A percentile compares a stretch with the other conserved stretches of the same genome.
These are phyloP conservation scores for Pinus taeda DNA, from an alignment of 75 land plant genomes.

Conservation along the genomic window DNA sequence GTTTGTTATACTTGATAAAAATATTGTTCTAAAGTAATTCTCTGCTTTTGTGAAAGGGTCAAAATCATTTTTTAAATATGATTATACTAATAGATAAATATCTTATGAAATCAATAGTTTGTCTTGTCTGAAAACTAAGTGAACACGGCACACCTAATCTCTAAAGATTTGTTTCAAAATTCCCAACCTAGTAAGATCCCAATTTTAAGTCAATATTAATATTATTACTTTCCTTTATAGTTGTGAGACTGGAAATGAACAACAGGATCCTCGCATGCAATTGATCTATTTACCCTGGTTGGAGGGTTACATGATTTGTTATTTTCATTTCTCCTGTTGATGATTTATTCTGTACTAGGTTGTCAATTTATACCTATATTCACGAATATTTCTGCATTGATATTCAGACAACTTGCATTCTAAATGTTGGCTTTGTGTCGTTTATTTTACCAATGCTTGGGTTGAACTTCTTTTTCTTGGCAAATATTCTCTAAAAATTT, in stretches of 20 bases:
- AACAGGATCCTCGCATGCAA: neutral
- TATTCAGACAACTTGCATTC: too few species aligned
- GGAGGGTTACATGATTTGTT: too few species aligned
- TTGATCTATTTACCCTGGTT: neutral
- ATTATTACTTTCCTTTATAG: neutral
- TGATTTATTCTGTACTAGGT: too few species aligned
- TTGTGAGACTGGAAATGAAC: neutral
- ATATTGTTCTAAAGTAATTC: neutral
- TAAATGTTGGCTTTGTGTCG: too few species aligned
- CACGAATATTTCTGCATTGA: too few species aligned
- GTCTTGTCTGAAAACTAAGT: neutral
- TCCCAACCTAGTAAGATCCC: neutral
- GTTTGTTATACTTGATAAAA: neutral
- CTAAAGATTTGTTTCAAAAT: neutral
- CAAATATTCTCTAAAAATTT: too few species aligned
- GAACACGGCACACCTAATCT: neutral
- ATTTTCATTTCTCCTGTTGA: too few species aligned
- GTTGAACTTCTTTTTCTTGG: too few species aligned
- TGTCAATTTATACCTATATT: too few species aligned
- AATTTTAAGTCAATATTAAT: neutral
- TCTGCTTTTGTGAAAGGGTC: neutral
- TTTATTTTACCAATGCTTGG: too few species aligned
- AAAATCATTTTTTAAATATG: conserved; percentile 1
- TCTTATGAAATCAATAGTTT: neutral
- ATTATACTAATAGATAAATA: neutral